Conservation (phyloP, 202 grass and related monocot species). For the Eragrostis tef region DNA sequence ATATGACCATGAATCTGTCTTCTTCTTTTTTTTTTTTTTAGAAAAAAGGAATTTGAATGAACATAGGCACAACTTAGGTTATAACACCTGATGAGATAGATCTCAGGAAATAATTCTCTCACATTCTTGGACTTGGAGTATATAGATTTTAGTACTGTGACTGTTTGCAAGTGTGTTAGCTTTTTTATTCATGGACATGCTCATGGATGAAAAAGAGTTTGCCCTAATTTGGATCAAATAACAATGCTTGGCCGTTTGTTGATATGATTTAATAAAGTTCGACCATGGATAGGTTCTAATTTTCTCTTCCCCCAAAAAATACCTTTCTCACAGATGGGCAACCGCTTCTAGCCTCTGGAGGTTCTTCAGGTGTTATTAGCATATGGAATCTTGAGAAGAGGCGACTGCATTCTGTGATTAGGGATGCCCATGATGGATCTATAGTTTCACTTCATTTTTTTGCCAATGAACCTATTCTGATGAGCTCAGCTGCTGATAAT, state of each 20-base stretch:
- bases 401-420: conserved; percentile 85
- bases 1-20: too few species aligned
- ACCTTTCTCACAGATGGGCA: conserved; percentile 70
- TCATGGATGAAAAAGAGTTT: not conserved
- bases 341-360: conserved; percentile 87
- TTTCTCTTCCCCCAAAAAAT: conserved; percentile 18
- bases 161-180: conserved; percentile 9
- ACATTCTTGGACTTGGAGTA: not conserved
- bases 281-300: not conserved
- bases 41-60: too few species aligned
- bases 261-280: conserved; percentile 20
- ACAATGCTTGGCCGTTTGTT: conserved; percentile 7
- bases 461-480: conserved; percentile 89
- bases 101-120: not conserved
- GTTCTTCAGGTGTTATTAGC: conserved; percentile 92
- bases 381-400: conserved; percentile 98
- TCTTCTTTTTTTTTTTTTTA: too few species aligned
- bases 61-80: too few species aligned
- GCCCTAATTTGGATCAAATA: conserved; percentile 16
- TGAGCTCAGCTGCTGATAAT: conserved; percentile 98
- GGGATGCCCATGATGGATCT: conserved; percentile 89
- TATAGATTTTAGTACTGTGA: conserved; percentile 9
- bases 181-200: not conserved
- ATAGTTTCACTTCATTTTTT: conserved; percentile 92
- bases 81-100: not conserved